Conservation (phyloP, 257 asterid genomes). For the Eustoma russellianum region DNA sequence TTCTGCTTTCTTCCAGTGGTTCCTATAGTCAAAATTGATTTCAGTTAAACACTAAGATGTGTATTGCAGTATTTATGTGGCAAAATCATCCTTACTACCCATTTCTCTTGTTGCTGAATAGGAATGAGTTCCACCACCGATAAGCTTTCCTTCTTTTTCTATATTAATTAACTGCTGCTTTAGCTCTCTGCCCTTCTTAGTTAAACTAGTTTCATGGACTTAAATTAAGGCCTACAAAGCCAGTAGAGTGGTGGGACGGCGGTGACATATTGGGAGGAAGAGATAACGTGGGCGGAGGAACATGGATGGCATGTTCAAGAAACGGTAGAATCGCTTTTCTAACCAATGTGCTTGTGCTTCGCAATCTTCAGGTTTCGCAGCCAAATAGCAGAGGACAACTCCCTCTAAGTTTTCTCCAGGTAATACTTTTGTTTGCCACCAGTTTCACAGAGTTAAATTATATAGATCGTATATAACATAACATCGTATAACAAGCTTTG, state of each 20-base stretch:
- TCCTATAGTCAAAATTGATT: no score
- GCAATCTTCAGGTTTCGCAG: constrained; percentile 23
- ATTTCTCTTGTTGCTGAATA: constrained; percentile 55
- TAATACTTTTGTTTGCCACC: not conserved
- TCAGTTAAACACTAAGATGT: constrained; percentile 25
- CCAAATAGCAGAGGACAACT: constrained; percentile 68
- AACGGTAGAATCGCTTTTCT: constrained; percentile 51
- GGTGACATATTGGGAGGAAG: constrained; percentile 56
- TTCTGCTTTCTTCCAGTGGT: no score
- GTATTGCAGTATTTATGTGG: constrained; percentile 67
- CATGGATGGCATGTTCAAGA: constrained; percentile 68
- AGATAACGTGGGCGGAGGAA: constrained; percentile 67
- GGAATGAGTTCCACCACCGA: constrained; percentile 77
- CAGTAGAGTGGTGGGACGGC: constrained; percentile 67
- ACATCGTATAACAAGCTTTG: no score
- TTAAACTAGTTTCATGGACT: no score
- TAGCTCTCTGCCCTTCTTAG: not conserved
- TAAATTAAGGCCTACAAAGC: constrained; percentile 48
- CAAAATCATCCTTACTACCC: constrained; percentile 54
- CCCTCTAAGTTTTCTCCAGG: constrained; percentile 51
- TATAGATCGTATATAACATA: no score
- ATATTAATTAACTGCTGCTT: not conserved
- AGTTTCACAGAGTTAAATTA: no score
- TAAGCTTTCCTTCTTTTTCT: constrained; percentile 5
- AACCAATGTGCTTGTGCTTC: constrained; percentile 58